Conservation (phyloP, 495 filamentous ascomycete genomes). For the Daldinia caldariorum region DNA sequence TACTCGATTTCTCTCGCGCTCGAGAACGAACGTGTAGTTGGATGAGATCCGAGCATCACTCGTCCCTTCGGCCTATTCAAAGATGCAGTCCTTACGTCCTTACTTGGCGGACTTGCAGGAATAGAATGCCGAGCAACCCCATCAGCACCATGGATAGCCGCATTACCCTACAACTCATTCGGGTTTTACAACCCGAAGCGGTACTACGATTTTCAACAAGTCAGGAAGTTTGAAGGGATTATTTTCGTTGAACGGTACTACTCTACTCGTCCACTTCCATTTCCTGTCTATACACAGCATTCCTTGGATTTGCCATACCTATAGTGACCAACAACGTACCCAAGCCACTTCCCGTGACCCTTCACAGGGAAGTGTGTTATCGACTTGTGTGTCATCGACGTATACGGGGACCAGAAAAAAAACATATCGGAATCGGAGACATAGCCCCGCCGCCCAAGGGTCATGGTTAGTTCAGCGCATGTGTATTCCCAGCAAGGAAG, state of each 20-base stretch:
- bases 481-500: constrained; percentile 18
- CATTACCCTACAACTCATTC: constrained; percentile 30
- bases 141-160: constrained; percentile 26
- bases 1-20: background rate
- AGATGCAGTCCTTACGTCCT: constrained; percentile 9
- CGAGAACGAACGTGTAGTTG: constrained; percentile 1
- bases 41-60: constrained; percentile 8
- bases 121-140: constrained; percentile 27
- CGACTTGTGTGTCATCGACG: constrained; percentile 22
- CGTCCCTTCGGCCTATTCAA: constrained; percentile 7
- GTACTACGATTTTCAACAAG: constrained; percentile 12
- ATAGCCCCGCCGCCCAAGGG: constrained; percentile 5
- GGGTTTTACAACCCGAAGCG: constrained; percentile 44
- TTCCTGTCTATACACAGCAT: constrained; percentile 21
- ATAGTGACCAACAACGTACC: constrained; percentile 2
- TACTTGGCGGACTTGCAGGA: constrained; percentile 17
- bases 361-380: constrained; percentile 24
- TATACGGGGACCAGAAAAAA: constrained; percentile 19
- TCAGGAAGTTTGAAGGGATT: constrained; percentile 4
- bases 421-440: constrained; percentile 27
- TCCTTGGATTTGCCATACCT: background rate
- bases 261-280: constrained; percentile 14
- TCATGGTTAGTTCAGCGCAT: constrained; percentile 18
- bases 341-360: constrained; percentile 31
- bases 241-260: constrained; percentile 34